Evolutionary conservation across 129 eudicot species (phyloP), one percentile per base, ranked within the genome.

Genomic region (Flaveria robusta): DNA sequence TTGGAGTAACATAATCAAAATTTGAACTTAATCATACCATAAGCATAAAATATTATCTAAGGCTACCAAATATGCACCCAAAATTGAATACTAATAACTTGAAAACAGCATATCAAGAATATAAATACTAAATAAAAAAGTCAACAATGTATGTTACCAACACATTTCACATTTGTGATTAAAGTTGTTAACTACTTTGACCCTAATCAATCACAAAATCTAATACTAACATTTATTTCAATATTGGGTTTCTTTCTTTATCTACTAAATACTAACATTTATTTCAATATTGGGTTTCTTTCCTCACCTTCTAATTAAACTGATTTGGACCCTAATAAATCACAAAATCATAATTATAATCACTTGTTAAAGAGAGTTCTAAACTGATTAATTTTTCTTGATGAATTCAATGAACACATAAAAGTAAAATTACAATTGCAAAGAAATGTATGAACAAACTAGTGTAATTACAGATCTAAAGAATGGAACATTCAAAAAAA

Each of bases 11-110:
- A 37, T 19, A 69, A 78, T 64, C 42, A 52, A 27, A 27, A 71
- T 46, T 24, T 69, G 31, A 27, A 26, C 15, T 56, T 68, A 26
- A 23, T 76, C 16, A 7, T 41, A 54, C 18, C 9, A 68, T 54
- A 63, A 45, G 31, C 72, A 79, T 51, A 79, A 63, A 70, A 62
- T 60, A 26, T 19, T 4, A 26, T 60, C 67, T 60, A 15, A 2
- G 27, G 26, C 9, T 16, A 62, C 20, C n/a, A 12, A 47, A 23
- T 59, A 23, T 23, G 66, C 2, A 64, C 18, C 69, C 12, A 55
- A 39, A 22, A 45, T 24, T 46, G 59, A 69, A 69, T 69, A 27
- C 47, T 51, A 18, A 7, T 52, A 64, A 46, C 9, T 20, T 39
- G 22, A 29, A 7, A 42, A 41, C 23, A 47, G 31, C 62, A 58